These are phyloP conservation scores for Durio zibethinus DNA, from an alignment of 345 rosid species.

Conservation along the genomic window DNA sequence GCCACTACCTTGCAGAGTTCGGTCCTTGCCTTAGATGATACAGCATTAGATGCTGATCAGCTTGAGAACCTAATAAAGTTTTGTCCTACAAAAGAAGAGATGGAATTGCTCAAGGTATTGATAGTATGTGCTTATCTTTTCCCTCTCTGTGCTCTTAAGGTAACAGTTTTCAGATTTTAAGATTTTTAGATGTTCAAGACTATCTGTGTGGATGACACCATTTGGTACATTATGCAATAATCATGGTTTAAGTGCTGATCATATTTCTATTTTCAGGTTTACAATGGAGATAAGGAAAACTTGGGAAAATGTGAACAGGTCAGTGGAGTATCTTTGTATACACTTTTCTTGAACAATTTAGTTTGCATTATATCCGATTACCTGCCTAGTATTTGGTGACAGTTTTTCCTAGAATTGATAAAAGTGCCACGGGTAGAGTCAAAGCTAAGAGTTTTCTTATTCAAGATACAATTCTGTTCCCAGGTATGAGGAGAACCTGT, in stretches of 20 bases:
- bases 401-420: slow-evolving; percentile 80
- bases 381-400: slow-evolving; percentile 24
- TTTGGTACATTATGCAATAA: not conserved
- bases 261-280: slow-evolving; percentile 37
- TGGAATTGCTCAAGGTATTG: slow-evolving; percentile 64
- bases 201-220: not conserved
- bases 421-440: slow-evolving; percentile 81
- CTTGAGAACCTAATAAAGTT: slow-evolving; percentile 78
- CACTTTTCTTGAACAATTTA: not conserved
- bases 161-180: not conserved
- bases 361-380: not conserved
- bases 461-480: slow-evolving; percentile 60
- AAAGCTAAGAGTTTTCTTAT: slow-evolving; percentile 77
- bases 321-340: slow-evolving; percentile 17
- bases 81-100: slow-evolving; percentile 86
- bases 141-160: not conserved
- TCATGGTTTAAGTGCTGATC: not conserved
- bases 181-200: not conserved
- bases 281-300: slow-evolving; percentile 55
- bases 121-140: slow-evolving; percentile 2
- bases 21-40: slow-evolving; percentile 73
- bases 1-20: slow-evolving; percentile 48
- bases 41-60: slow-evolving; percentile 73
- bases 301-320: slow-evolving; percentile 89
- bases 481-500: slow-evolving; percentile 48